Conservation (phyloP, 257 asterid species). For the Nicotiana knightiana region DNA sequence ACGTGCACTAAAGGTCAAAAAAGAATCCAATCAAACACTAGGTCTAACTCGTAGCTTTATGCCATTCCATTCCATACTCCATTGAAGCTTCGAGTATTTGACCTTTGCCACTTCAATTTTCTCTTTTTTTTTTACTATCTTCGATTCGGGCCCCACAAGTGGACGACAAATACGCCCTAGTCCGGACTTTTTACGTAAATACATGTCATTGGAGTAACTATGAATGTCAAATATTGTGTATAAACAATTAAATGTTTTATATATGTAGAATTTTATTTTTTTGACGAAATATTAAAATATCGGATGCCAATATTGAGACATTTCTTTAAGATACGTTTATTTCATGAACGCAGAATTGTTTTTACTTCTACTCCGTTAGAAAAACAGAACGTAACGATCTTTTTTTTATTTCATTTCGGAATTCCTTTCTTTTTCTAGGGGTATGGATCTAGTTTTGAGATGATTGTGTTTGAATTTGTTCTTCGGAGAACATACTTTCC, state of each 20-base stretch:
- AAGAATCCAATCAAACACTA: background rate
- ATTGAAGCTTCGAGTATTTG: background rate
- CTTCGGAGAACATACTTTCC: background rate
- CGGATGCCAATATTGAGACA: background rate
- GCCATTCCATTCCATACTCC: background rate
- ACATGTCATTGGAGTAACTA: too few relatives aligned
- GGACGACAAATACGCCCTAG: background rate
- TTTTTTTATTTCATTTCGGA: background rate
- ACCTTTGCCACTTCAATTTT: background rate
- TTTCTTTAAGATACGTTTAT: background rate
- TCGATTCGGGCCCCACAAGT: background rate
- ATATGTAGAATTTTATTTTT: background rate
- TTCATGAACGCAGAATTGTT: background rate
- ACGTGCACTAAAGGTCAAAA: conserved; percentile 24
- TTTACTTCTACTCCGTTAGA: background rate
- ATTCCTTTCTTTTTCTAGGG: background rate
- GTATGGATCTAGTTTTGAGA: background rate
- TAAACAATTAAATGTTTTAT: too few relatives aligned
- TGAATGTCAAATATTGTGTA: too few relatives aligned
- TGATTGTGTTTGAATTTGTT: background rate
- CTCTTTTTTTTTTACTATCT: background rate
- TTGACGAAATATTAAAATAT: background rate
- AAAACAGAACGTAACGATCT: background rate
- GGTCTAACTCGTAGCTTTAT: background rate
- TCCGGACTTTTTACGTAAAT: too few relatives aligned